Evolutionary conservation across 2,329 filamentous ascomycete genomes (phyloP).

Genomic region (Penicillium brevicompactum): DNA sequence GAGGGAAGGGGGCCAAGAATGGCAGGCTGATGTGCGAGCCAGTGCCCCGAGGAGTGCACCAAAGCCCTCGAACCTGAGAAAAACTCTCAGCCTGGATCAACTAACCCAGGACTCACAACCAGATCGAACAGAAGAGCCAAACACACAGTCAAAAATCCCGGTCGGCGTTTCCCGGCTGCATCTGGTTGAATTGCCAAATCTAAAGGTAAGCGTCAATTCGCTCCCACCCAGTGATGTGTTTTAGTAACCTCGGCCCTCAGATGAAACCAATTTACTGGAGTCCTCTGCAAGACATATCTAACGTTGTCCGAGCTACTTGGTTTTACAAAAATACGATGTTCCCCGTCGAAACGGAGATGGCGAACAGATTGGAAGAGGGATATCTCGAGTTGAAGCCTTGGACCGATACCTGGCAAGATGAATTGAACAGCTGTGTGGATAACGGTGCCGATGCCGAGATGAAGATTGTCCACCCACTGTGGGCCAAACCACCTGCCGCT

Average conservation of each 20-base stretch:
- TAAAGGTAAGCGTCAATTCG: conserved; percentile 47
- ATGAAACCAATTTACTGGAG: conserved; percentile 99
- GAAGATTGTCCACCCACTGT: conserved; percentile 82
- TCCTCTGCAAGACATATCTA: conserved; percentile 83
- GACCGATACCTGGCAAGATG: conserved; percentile 90
- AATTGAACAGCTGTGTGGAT: conserved; percentile 85
- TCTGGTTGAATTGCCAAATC: conserved; percentile 76
- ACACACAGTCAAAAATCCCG: conserved; percentile 62
- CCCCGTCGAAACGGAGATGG: conserved; percentile 79
- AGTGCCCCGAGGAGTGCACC: conserved; percentile 16
- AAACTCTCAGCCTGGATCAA: conserved; percentile 27
- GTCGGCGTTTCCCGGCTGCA: conserved; percentile 91
- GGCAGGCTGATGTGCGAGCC: conserved; percentile 21
- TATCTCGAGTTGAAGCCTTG: conserved; percentile 85
- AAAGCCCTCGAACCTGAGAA: conserved; percentile 32
- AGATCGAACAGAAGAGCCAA: conserved; percentile 28
- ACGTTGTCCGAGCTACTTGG: conserved; percentile 87
- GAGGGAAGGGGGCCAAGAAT: conserved; percentile 24
- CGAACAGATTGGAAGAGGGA: conserved; percentile 90
- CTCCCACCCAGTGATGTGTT: not conserved
- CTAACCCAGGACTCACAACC: conserved; percentile 15
- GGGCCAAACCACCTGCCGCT: conserved; percentile 60
- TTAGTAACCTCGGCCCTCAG: conserved; percentile 39
- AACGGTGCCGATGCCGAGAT: conserved; percentile 88
- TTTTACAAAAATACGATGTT: conserved; percentile 96